phyloP scores from a whole-genome alignment of 2,329 filamentous ascomycete genomes.

The Hansfordia pulvinata region DNA sequence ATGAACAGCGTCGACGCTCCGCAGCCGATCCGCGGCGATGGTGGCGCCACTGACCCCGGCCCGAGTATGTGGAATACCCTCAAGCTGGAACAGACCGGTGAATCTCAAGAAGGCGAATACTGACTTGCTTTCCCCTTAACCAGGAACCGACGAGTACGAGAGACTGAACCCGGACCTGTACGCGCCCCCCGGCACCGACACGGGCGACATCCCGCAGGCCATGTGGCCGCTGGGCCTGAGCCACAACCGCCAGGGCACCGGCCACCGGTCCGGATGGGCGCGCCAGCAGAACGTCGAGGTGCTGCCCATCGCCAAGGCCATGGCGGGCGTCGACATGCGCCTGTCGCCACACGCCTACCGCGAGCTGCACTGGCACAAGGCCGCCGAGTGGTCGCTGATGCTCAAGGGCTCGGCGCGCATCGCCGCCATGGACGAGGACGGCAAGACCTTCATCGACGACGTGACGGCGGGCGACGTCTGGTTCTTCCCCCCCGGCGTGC shows the following conservation, averaged over 20 bases:
- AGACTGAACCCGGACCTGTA: slow-evolving; percentile 38
- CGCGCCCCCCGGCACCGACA: slow-evolving; percentile 45
- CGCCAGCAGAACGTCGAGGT: slow-evolving; percentile 55
- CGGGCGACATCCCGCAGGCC: slow-evolving; percentile 49
- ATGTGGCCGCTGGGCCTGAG: slow-evolving; percentile 61
- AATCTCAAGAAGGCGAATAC: no score
- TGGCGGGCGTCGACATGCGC: slow-evolving; percentile 56
- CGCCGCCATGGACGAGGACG: slow-evolving; percentile 49
- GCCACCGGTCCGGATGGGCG: slow-evolving; percentile 56
- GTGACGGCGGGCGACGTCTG: slow-evolving; percentile 51
- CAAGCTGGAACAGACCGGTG: neutral
- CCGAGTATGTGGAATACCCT: slow-evolving; percentile 22
- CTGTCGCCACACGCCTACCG: slow-evolving; percentile 51
- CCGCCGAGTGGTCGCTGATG: slow-evolving; percentile 2
- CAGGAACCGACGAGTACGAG: slow-evolving; percentile 32
- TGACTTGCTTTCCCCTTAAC: no score
- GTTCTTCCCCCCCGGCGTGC: slow-evolving; percentile 54
- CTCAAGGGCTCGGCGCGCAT: slow-evolving; percentile 43
- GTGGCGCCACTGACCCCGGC: slow-evolving; percentile 36
- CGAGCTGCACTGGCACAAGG: slow-evolving; percentile 50
- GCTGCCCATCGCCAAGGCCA: slow-evolving; percentile 50
- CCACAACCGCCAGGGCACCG: slow-evolving; percentile 45
- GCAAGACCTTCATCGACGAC: slow-evolving; percentile 37
- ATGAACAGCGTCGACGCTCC: slow-evolving; percentile 36
- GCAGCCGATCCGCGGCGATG: slow-evolving; percentile 38